Evolutionary conservation across 208 protist genomes (phyloP).

Genomic region (Perkinsela sp.): DNA sequence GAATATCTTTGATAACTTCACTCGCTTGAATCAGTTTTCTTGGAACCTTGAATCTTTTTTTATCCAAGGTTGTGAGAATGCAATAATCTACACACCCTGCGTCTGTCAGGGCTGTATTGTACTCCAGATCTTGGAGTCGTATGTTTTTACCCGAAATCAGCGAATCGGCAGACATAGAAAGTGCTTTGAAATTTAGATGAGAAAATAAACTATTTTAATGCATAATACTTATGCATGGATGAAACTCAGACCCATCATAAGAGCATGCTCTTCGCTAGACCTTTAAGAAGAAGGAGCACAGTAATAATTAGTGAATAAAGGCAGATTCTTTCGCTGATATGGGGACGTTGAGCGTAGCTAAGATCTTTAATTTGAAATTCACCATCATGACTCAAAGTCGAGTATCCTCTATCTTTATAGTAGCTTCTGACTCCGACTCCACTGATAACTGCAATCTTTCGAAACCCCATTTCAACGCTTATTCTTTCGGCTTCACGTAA

Average conservation of each 20-base stretch:
- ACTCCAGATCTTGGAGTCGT: not conserved
- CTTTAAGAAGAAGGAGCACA: too few species aligned
- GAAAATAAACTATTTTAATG: too few species aligned
- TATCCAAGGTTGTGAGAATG: not conserved
- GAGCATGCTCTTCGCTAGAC: too few species aligned
- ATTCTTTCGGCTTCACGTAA: constrained; percentile 84
- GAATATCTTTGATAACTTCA: constrained; percentile 1
- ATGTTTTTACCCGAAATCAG: not conserved
- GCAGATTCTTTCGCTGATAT: too few species aligned
- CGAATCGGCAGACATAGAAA: not conserved
- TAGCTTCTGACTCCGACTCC: constrained; percentile 89
- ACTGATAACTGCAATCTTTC: constrained; percentile 78
- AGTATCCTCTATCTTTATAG: constrained; percentile 81
- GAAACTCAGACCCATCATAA: too few species aligned
- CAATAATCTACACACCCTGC: not conserved
- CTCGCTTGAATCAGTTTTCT: not conserved
- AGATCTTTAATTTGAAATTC: not conserved
- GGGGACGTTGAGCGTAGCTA: too few species aligned
- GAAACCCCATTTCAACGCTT: constrained; percentile 56
- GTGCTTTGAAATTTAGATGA: too few species aligned
- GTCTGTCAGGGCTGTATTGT: not conserved
- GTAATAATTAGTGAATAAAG: too few species aligned
- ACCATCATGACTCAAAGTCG: constrained; percentile 12
- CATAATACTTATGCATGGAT: too few species aligned
- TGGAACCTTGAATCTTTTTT: not conserved